Conservation (phyloP, 441 rosid genomes). For the Capsella rubella region DNA sequence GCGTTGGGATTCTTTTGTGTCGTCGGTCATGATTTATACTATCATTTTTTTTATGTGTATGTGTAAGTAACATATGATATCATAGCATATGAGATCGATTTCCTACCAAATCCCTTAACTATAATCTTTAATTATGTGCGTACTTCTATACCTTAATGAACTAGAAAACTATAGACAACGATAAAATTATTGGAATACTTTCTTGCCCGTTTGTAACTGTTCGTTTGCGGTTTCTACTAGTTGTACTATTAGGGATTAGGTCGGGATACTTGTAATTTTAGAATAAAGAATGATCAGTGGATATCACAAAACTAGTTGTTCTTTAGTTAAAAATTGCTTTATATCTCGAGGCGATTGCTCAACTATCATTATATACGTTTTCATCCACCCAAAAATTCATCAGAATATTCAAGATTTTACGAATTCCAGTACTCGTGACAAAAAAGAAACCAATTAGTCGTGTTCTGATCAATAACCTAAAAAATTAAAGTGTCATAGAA, state of each 20-base stretch:
- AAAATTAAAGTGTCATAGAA: background rate
- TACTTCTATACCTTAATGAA: background rate
- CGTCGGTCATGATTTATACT: background rate
- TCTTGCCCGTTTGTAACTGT: slow-evolving; percentile 31
- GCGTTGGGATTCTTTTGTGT: background rate
- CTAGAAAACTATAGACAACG: background rate
- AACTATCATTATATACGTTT: no score
- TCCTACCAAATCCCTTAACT: slow-evolving; percentile 30
- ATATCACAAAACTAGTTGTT: slow-evolving; percentile 21
- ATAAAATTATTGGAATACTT: slow-evolving; percentile 24
- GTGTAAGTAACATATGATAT: background rate
- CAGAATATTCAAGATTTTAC: background rate
- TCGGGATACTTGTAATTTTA: background rate
- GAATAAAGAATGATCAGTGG: slow-evolving; percentile 23
- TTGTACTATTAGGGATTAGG: slow-evolving; percentile 37
- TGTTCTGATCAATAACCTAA: background rate
- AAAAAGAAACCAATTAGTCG: background rate
- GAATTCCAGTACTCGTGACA: background rate
- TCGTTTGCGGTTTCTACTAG: slow-evolving; percentile 25
- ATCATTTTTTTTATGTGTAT: no score
- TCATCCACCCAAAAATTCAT: background rate
- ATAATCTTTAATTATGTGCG: background rate
- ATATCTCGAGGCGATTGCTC: slow-evolving; percentile 10
- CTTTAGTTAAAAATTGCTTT: background rate
- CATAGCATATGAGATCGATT: slow-evolving; percentile 1